A percentile compares a stretch with the other conserved stretches of the same genome.
phyloP scores from a whole-genome alignment of 768 basidiomycete species.

The Kwoniella sp. region DNA sequence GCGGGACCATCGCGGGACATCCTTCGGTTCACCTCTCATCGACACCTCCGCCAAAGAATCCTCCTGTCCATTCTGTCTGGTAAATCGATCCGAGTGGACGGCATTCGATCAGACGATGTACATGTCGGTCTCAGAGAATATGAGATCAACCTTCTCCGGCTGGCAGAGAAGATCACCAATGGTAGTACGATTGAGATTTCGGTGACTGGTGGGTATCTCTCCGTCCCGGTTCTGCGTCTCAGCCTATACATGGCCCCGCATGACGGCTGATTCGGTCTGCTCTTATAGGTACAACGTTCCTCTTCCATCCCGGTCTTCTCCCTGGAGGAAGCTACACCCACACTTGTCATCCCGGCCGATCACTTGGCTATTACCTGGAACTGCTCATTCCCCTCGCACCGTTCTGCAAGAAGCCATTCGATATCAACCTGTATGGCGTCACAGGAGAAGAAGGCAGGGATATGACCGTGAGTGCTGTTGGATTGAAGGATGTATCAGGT shows the following conservation, averaged over 20 bases:
- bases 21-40: constrained; percentile 60
- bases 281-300: constrained; percentile 72
- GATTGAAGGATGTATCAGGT: no score
- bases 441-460: constrained; percentile 83
- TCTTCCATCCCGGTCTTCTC: constrained; percentile 88
- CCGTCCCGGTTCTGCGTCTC: no score
- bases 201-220: constrained; percentile 66
- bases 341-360: constrained; percentile 81
- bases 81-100: constrained; percentile 74
- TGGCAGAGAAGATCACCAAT: constrained; percentile 87
- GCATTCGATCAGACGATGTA: constrained; percentile 84
- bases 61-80: constrained; percentile 87
- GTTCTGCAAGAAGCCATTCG: constrained; percentile 81
- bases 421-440: constrained; percentile 77
- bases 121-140: constrained; percentile 93
- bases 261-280: background rate
- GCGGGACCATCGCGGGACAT: constrained; percentile 26
- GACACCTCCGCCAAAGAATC: constrained; percentile 74
- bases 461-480: constrained; percentile 68
- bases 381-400: constrained; percentile 84
- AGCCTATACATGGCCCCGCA: no score
- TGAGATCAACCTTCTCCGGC: constrained; percentile 80
- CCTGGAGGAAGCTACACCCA: constrained; percentile 74
- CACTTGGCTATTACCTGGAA: constrained; percentile 92
- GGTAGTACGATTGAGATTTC: constrained; percentile 94